A percentile compares a stretch with the other conserved stretches of the same genome.
Evolutionary conservation across 148 eudicot species (phyloP).

Genomic region (Vaccinium myrtillus): DNA sequence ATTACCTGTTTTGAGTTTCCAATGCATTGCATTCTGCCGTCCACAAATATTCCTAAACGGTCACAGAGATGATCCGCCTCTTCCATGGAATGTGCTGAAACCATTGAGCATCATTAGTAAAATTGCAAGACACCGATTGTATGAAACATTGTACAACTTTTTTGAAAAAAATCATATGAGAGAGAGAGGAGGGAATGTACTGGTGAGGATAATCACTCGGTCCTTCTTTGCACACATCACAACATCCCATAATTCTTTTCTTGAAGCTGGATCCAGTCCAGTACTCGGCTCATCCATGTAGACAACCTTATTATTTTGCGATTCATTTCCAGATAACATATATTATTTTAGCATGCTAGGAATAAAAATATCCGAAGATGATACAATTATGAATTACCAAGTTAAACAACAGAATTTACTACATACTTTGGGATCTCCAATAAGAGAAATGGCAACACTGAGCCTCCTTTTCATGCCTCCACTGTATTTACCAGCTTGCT

Average conservation of each 20-base stretch:
- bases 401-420: not conserved
- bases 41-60: slow-evolving; percentile 79
- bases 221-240: slow-evolving; percentile 66
- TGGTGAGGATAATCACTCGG: slow-evolving; percentile 85
- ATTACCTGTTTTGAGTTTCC: slow-evolving; percentile 85
- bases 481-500: slow-evolving; percentile 75
- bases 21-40: slow-evolving; percentile 80
- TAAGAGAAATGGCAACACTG: slow-evolving; percentile 90
- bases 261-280: slow-evolving; percentile 93
- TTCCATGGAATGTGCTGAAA: slow-evolving; percentile 91
- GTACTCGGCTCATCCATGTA: slow-evolving; percentile 98
- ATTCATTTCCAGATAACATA: slow-evolving; percentile 6
- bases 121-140: not conserved
- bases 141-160: not conserved
- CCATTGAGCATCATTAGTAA: slow-evolving; percentile 7
- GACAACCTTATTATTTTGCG: slow-evolving; percentile 50
- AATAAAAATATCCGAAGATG: not conserved
- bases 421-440: slow-evolving; percentile 89
- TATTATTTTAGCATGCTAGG: not conserved
- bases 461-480: slow-evolving; percentile 99
- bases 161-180: no score
- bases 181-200: slow-evolving; percentile 34
- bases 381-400: no score
- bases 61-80: slow-evolving; percentile 90
- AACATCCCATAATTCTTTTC: slow-evolving; percentile 82